These are phyloP conservation scores for Diphasiastrum complanatum DNA, from an alignment of 83 land plant genomes.

Conservation along the genomic window DNA sequence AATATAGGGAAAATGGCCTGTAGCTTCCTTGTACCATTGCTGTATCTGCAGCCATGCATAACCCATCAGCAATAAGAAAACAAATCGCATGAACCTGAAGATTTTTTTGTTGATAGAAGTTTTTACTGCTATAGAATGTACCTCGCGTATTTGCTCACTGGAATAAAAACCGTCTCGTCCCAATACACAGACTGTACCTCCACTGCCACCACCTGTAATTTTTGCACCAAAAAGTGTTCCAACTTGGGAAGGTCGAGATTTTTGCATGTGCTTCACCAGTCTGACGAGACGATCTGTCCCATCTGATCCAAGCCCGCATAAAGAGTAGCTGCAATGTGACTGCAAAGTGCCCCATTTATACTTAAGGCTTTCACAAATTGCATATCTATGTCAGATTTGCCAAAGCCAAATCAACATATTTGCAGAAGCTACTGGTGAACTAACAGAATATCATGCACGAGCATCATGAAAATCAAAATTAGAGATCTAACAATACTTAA, in stretches of 20 bases:
- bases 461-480: no score
- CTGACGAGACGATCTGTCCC: conserved; percentile 85
- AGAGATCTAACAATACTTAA: no score
- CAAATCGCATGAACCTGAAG: neutral
- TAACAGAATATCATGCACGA: no score
- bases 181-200: conserved; percentile 88
- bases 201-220: conserved; percentile 96
- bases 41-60: conserved; percentile 43
- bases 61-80: neutral
- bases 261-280: conserved; percentile 76
- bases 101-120: neutral
- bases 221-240: conserved; percentile 76
- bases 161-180: conserved; percentile 52
- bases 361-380: neutral
- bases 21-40: conserved; percentile 57
- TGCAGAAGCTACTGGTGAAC: neutral
- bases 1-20: conserved; percentile 60
- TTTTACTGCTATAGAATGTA: conserved; percentile 10
- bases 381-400: neutral
- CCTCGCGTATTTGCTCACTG: conserved; percentile 72
- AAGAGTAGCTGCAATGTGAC: conserved; percentile 93
- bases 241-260: conserved; percentile 24
- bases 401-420: neutral
- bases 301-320: conserved; percentile 91
- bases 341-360: conserved; percentile 32